A percentile compares a stretch with the other conserved stretches of the same genome.
phyloP scores from a whole-genome alignment of 805 yeast genomes.

The Jamesozyma piceae region DNA sequence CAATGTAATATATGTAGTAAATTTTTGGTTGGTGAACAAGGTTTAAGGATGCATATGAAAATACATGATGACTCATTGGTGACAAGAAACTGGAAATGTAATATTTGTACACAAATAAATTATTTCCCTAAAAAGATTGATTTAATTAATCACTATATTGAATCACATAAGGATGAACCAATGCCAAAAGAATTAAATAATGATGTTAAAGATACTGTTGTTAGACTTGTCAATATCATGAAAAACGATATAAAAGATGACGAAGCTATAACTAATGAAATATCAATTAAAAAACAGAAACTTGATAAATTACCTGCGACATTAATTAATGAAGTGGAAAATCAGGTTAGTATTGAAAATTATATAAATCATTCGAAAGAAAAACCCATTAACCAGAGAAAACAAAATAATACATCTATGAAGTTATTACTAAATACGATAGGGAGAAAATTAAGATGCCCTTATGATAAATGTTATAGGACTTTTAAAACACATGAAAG shows the following conservation, averaged over 20 bases:
- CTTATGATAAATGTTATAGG: conserved; percentile 43
- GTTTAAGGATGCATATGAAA: conserved; percentile 63
- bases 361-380: conserved; percentile 7
- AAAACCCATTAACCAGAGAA: too few relatives aligned
- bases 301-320: conserved; percentile 10
- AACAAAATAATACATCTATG: conserved; percentile 16
- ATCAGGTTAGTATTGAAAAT: conserved; percentile 21
- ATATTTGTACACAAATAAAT: conserved; percentile 31
- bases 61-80: conserved; percentile 49
- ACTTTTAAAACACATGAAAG: conserved; percentile 37
- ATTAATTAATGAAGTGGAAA: conserved; percentile 6
- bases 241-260: neutral
- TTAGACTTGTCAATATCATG: neutral
- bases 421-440: conserved; percentile 29
- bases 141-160: conserved; percentile 46
- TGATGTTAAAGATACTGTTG: neutral
- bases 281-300: neutral
- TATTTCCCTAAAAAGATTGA: conserved; percentile 50
- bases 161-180: conserved; percentile 31
- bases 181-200: conserved; percentile 9
- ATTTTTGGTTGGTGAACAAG: conserved; percentile 63
- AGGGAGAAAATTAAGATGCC: conserved; percentile 37
- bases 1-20: conserved; percentile 58
- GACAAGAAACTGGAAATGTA: conserved; percentile 61
- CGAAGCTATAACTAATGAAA: neutral